Conservation (phyloP, 306 rosid species). For the Trifolium subterraneum region DNA sequence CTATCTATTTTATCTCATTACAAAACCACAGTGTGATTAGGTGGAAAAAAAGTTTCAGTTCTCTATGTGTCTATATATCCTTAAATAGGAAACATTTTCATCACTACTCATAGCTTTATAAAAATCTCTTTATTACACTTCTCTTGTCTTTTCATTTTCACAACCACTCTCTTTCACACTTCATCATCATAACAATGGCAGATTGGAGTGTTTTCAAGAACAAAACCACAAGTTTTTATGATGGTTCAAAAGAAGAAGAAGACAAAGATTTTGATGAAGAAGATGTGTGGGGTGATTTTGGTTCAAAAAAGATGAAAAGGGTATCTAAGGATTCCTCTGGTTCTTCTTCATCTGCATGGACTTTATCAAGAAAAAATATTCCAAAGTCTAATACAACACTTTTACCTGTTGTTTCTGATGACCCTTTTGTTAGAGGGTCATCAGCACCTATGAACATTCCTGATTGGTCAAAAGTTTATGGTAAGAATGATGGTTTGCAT, state of each 20-base stretch:
- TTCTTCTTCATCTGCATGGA: slow-evolving; percentile 22
- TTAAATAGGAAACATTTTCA: slow-evolving; percentile 33
- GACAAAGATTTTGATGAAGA: slow-evolving; percentile 71
- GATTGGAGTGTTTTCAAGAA: slow-evolving; percentile 49
- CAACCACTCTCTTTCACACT: slow-evolving; percentile 9
- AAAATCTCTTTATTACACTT: neutral
- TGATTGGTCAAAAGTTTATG: slow-evolving; percentile 91
- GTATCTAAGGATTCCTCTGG: slow-evolving; percentile 41
- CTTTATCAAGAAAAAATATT: neutral
- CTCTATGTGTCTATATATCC: slow-evolving; percentile 40
- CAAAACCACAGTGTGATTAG: slow-evolving; percentile 20
- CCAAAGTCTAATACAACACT: neutral
- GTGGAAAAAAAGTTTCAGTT: slow-evolving; percentile 30
- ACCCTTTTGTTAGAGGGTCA: slow-evolving; percentile 51
- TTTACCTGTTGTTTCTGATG: neutral
- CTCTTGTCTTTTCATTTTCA: slow-evolving; percentile 11
- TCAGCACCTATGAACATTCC: slow-evolving; percentile 80
- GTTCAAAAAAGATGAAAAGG: slow-evolving; percentile 35
- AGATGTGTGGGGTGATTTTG: slow-evolving; percentile 60
- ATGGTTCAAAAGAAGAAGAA: slow-evolving; percentile 23
- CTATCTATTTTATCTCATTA: slow-evolving; percentile 47
- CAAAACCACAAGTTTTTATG: slow-evolving; percentile 40
- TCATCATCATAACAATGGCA: slow-evolving; percentile 55
- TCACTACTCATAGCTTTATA: slow-evolving; percentile 20
- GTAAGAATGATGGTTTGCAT: slow-evolving; percentile 41